phyloP scores from a whole-genome alignment of 768 basidiomycete genomes.

The Hydnum rufescens region DNA sequence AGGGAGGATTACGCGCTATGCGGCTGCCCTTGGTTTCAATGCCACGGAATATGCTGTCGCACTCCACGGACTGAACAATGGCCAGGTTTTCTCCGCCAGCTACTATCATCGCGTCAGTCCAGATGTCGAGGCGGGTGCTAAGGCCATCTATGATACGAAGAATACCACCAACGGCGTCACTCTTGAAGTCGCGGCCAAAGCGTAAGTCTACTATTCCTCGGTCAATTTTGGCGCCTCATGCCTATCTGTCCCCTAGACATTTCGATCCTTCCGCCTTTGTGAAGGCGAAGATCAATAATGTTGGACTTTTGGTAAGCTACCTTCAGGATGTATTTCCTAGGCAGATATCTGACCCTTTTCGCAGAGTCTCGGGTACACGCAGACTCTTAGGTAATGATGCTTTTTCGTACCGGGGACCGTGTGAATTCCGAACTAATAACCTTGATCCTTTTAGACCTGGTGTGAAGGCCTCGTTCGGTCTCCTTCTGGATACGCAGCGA shows the following conservation, averaged over 20 bases:
- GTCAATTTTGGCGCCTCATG: slow-evolving; percentile 2
- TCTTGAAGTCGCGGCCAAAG: slow-evolving; percentile 91
- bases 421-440: background rate
- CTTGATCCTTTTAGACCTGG: slow-evolving; percentile 34
- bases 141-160: slow-evolving; percentile 93
- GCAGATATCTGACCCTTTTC: background rate
- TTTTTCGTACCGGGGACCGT: too few species aligned
- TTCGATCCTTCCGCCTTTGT: slow-evolving; percentile 80
- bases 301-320: slow-evolving; percentile 50
- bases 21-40: slow-evolving; percentile 82
- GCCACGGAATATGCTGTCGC: slow-evolving; percentile 93
- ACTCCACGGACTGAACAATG: slow-evolving; percentile 84
- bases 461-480: slow-evolving; percentile 81
- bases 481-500: slow-evolving; percentile 86
- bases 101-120: slow-evolving; percentile 94
- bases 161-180: slow-evolving; percentile 66
- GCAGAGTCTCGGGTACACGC: slow-evolving; percentile 37
- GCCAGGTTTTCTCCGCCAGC: slow-evolving; percentile 81
- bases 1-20: slow-evolving; percentile 81
- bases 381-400: slow-evolving; percentile 42
- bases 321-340: background rate
- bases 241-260: slow-evolving; percentile 25
- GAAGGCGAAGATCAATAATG: slow-evolving; percentile 98
- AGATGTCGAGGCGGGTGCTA: slow-evolving; percentile 88
- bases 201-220: slow-evolving; percentile 29